These are phyloP conservation scores for Alternaria novae-zelandiae DNA, from an alignment of 2,329 filamentous ascomycete species.

Conservation along the genomic window DNA sequence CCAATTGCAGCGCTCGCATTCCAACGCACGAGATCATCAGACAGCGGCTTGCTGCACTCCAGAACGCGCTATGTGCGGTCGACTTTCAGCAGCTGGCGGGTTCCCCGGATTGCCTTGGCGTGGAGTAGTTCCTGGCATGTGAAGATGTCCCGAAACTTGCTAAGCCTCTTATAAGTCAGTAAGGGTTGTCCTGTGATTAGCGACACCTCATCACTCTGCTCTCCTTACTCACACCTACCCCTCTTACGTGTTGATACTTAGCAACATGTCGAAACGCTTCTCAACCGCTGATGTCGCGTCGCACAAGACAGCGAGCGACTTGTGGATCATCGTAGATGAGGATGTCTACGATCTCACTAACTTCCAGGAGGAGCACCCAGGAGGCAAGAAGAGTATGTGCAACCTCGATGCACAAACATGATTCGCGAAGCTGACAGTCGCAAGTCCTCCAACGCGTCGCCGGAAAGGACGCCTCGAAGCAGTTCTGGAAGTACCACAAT, in stretches of 20 bases:
- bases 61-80: conserved; percentile 33
- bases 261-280: conserved; percentile 84
- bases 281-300: conserved; percentile 83
- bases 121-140: conserved; percentile 40
- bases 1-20: conserved; percentile 38
- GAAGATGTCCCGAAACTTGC: conserved; percentile 38
- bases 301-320: conserved; percentile 84
- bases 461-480: conserved; percentile 72
- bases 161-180: conserved; percentile 32
- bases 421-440: conserved; percentile 17
- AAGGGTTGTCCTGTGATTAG: conserved; percentile 26
- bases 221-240: not conserved
- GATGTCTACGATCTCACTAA: conserved; percentile 95
- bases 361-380: conserved; percentile 61
- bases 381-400: conserved; percentile 72
- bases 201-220: not conserved
- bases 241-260: conserved; percentile 7
- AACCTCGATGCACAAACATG: not conserved
- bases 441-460: conserved; percentile 68
- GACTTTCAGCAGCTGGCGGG: conserved; percentile 24
- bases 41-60: conserved; percentile 26
- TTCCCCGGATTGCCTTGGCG: conserved; percentile 38
- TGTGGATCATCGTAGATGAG: conserved; percentile 91
- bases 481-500: conserved; percentile 72
- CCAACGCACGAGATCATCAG: conserved; percentile 39